phyloP scores from a whole-genome alignment of 2,329 filamentous ascomycete species.

The Leptosphaerulina australis region DNA sequence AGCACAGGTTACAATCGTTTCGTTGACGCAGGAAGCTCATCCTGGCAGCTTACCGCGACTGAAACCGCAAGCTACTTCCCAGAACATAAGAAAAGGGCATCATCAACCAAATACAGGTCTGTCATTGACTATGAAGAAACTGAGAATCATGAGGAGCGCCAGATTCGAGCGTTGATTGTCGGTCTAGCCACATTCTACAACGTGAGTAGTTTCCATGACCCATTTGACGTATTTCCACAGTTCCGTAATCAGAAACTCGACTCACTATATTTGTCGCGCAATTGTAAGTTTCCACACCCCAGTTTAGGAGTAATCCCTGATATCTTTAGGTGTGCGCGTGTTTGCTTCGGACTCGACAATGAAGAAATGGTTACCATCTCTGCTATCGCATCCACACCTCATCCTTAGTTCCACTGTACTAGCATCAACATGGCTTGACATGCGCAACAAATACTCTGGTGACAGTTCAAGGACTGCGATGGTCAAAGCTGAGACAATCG shows the following conservation, averaged over 20 bases:
- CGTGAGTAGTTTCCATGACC: slow-evolving; percentile 18
- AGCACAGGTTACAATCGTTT: background rate
- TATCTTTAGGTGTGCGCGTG: slow-evolving; percentile 22
- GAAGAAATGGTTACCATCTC: slow-evolving; percentile 35
- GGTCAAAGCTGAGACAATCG: slow-evolving; percentile 36
- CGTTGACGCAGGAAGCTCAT: background rate
- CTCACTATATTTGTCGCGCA: slow-evolving; percentile 3
- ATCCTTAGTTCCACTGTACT: slow-evolving; percentile 35
- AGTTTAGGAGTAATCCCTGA: background rate
- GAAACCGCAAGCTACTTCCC: slow-evolving; percentile 5
- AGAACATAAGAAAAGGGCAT: background rate
- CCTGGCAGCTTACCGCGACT: slow-evolving; percentile 5
- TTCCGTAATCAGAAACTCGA: background rate
- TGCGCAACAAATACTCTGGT: slow-evolving; percentile 26
- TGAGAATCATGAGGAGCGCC: slow-evolving; percentile 24
- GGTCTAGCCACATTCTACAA: slow-evolving; percentile 17
- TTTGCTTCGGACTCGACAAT: slow-evolving; percentile 32
- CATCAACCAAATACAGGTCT: background rate
- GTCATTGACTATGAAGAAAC: slow-evolving; percentile 27
- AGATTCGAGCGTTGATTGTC: slow-evolving; percentile 22
- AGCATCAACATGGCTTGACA: slow-evolving; percentile 39
- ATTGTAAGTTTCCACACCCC: background rate
- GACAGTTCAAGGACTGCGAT: slow-evolving; percentile 36
- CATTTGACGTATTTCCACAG: slow-evolving; percentile 1
- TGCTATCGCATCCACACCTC: slow-evolving; percentile 35